Base-by-base conservation (phyloP, 257 asterid genomes). In the Petrea volubilis region DNA sequence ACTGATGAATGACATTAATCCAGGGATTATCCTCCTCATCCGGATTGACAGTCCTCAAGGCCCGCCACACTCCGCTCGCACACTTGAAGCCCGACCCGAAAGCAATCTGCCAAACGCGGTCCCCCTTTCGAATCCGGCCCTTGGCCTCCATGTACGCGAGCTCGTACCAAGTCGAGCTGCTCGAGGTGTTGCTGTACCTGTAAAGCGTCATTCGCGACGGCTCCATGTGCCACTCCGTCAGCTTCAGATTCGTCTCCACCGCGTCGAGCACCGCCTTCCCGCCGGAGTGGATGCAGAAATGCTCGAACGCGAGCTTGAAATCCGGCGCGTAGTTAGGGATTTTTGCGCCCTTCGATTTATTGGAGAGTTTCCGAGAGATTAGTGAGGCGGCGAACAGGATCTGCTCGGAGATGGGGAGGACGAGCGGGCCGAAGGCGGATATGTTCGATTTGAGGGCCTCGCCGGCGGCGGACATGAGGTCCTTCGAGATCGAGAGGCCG, bases 51-150 rank as follows among this genome's bases (percentile, higher is more conserved):
- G 71, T 66, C 78, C 60, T 71, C 60, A 77, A 14, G 0, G 85
- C 83, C 0, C 71, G 68, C 81, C 85, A 81, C 20, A 81, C 79
- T 0, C 47, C 74, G 6, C 83, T 81, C 33, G 40, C 80, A 18
- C 85, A 77, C 53, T 81, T 81, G 31, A 81, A 81, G 36, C 86
- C 79, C n/a, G 86, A 78, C 18, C 86, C 86, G 50, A 81, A 81
- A 8, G 71, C 86, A 7, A 82, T 78, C 52, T 76, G 43, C 86
- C 80, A 75, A 12, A 73, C 60, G 9, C 76, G 55, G 28, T 75
- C 80, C 2, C 80, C 84, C 21, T 68, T 72, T 9, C 21, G 14
- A 34, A 82, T 52, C 28, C 86, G 53, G 52, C 87, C 87, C 17
- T 79, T 82, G 0, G 84, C 82, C 57, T 82, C 87, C 2, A 71